phyloP scores from a whole-genome alignment of 495 filamentous ascomycete genomes.

The Podospora didyma region DNA sequence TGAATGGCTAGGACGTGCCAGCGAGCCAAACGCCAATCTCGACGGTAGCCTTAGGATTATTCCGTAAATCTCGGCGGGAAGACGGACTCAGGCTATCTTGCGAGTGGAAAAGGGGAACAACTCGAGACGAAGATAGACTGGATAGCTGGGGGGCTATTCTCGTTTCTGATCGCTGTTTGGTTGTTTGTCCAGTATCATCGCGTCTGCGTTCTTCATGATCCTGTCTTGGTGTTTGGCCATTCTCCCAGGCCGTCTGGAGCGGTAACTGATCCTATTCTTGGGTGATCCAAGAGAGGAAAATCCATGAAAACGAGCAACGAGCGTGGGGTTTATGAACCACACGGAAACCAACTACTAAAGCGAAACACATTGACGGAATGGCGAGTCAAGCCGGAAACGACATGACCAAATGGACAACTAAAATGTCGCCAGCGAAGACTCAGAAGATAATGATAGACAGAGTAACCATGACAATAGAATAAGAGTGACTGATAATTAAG shows the following conservation, averaged over 20 bases:
- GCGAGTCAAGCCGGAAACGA: too few relatives aligned
- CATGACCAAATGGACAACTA: too few relatives aligned
- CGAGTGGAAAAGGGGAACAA: neutral
- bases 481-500: slow-evolving; percentile 5
- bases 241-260: slow-evolving; percentile 16
- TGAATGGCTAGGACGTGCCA: neutral
- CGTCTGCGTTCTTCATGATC: slow-evolving; percentile 5
- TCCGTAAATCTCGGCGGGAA: too few relatives aligned
- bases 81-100: slow-evolving; percentile 8
- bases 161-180: slow-evolving; percentile 28
- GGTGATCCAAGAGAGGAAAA: neutral
- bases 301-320: neutral
- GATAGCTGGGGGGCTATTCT: neutral
- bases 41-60: slow-evolving; percentile 8
- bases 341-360: too few relatives aligned
- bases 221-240: slow-evolving; percentile 18
- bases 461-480: neutral
- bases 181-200: slow-evolving; percentile 4
- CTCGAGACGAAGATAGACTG: slow-evolving; percentile 9
- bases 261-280: slow-evolving; percentile 15
- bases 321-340: too few relatives aligned
- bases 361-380: too few relatives aligned
- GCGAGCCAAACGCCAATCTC: slow-evolving; percentile 9
- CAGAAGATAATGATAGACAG: too few relatives aligned
- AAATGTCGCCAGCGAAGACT: too few relatives aligned